phyloP scores from a whole-genome alignment of 495 filamentous ascomycete species.

The Hypoxylon subgilvum region DNA sequence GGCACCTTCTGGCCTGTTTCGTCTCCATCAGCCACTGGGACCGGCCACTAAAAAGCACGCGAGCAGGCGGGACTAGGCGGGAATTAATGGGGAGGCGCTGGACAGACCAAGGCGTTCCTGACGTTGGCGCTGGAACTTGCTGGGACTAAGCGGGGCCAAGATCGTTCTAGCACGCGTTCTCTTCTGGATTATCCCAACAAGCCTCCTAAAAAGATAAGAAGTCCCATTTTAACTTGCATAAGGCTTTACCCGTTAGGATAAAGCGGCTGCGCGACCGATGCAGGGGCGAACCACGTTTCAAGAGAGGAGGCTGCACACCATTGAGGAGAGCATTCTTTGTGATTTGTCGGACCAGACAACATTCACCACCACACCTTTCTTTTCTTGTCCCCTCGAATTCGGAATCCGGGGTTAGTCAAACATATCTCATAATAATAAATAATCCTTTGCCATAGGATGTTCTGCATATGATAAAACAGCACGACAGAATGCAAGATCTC shows the following conservation, averaged over 20 bases:
- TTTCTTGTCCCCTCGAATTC: slow-evolving; percentile 3
- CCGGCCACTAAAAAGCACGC: slow-evolving; percentile 23
- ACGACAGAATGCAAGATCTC: not conserved
- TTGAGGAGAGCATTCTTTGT: not conserved
- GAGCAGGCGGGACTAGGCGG: slow-evolving; percentile 12
- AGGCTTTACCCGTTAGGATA: slow-evolving; percentile 27
- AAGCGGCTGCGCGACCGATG: slow-evolving; percentile 30
- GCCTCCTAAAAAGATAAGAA: no score
- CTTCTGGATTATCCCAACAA: slow-evolving; percentile 12
- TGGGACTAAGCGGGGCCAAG: no score
- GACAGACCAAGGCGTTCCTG: slow-evolving; percentile 11
- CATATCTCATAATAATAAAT: not conserved
- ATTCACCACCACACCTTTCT: slow-evolving; percentile 5
- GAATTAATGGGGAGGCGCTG: slow-evolving; percentile 9
- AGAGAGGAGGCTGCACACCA: slow-evolving; percentile 19
- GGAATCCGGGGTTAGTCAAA: slow-evolving; percentile 23
- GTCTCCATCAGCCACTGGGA: slow-evolving; percentile 13
- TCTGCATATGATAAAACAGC: no score
- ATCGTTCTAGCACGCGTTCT: slow-evolving; percentile 21
- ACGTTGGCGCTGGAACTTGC: not conserved
- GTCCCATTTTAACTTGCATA: slow-evolving; percentile 10
- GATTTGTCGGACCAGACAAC: slow-evolving; percentile 10
- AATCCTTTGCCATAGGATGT: not conserved
- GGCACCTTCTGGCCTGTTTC: slow-evolving; percentile 11
- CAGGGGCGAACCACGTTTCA: slow-evolving; percentile 37